Base-by-base conservation (phyloP, 805 yeast species). In the Candida awuae region DNA sequence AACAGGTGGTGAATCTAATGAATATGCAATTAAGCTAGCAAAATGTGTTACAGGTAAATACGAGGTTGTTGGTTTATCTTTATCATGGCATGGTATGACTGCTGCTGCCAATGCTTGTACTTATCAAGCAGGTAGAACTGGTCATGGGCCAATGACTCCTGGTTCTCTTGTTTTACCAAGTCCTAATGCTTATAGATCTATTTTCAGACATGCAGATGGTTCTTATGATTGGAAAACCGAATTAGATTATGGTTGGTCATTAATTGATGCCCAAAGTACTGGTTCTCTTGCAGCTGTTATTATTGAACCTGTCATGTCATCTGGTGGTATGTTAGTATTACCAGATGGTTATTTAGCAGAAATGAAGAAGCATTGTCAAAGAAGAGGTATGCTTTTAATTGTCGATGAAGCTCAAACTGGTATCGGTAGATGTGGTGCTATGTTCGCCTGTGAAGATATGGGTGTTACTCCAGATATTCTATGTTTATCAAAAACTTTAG, bases 321-420 rank as follows among this genome's bases (percentile, higher is more conserved):
- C 69, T 49, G 75, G 75, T 34, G 77, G 75, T 41, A 71, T 61
- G 75, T 65, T 52, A 66, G 71, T 22, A 47, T 66, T 29, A 45
- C 69, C 44, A 50, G 57, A 41, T 62, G 58, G 58, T 20, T 56
- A 55, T 30, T 23, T 55, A 38, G 38, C 50, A 36, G 55, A 48
- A 31, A 42, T 56, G 47, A 50, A 54, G 25, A 25, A 20, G 16
- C 56, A 54, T 16, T 55, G 60, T 40, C 54, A 54, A 34, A 63
- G 66, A 44, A 59, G 70, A 50, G 70, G 65, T 14, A 62, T 70
- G 45, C 61, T 71, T 39, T 55, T 71, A 61, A 71, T 71, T 45
- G 70, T 71, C 5, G 77, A 71, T 46, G 77, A 71, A 53, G 76
- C 72, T 23, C 75, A 70, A 51, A 70, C 75, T 12, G 76, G 75